These are phyloP conservation scores for Grosmannia penicillata DNA, from an alignment of 2,329 filamentous ascomycete species.

Conservation along the genomic window DNA sequence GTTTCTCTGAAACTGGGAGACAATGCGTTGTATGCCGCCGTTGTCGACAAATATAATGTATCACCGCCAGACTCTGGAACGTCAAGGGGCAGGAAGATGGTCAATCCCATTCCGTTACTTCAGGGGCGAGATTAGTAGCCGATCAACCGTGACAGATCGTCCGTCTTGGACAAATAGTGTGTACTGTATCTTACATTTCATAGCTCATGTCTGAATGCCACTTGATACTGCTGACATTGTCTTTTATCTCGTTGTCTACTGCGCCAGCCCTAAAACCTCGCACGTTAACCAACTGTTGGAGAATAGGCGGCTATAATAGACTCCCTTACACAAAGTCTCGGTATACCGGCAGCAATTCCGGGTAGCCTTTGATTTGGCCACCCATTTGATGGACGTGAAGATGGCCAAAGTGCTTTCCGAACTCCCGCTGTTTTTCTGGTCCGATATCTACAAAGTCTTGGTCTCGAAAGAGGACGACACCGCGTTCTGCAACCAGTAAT, in stretches of 20 bases:
- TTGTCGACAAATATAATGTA: slow-evolving; percentile 9
- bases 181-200: slow-evolving; percentile 7
- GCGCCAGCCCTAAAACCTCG: slow-evolving; percentile 5
- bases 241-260: slow-evolving; percentile 13
- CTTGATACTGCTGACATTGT: slow-evolving; percentile 14
- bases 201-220: slow-evolving; percentile 15
- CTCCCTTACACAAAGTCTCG: slow-evolving; percentile 14
- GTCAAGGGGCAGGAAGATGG: slow-evolving; percentile 12
- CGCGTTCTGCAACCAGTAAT: slow-evolving; percentile 4
- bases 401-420: slow-evolving; percentile 29
- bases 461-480: slow-evolving; percentile 12
- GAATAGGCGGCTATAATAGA: slow-evolving; percentile 21
- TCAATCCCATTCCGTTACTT: slow-evolving; percentile 11
- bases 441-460: slow-evolving; percentile 20
- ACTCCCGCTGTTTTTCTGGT: slow-evolving; percentile 21
- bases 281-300: slow-evolving; percentile 15
- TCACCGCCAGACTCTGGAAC: slow-evolving; percentile 12
- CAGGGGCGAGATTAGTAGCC: no score
- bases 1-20: slow-evolving; percentile 9
- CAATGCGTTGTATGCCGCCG: slow-evolving; percentile 12
- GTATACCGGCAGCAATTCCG: slow-evolving; percentile 24
- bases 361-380: slow-evolving; percentile 25
- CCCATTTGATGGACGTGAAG: slow-evolving; percentile 28
- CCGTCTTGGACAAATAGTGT: no score
- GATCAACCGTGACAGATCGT: no score